phyloP scores from a whole-genome alignment of 2,329 filamentous ascomycete genomes.

The Curvularia sp. region DNA sequence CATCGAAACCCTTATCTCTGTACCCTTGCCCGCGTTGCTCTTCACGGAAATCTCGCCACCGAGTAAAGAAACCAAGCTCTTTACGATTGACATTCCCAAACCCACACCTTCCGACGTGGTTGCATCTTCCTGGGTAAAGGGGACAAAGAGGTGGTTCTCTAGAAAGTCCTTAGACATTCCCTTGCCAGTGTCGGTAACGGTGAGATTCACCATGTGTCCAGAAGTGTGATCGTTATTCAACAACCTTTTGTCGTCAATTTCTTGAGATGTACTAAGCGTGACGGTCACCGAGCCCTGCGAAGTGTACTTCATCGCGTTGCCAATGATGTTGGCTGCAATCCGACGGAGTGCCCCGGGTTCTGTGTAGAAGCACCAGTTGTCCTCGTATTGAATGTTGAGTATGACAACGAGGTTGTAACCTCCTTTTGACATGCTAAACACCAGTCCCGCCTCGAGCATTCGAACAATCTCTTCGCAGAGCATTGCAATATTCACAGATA shows the following conservation, averaged over 20 bases:
- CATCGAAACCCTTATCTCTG: no score
- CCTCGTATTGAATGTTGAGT: neutral
- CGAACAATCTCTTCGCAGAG: neutral
- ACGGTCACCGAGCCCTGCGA: neutral
- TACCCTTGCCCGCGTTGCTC: no score
- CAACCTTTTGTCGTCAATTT: neutral
- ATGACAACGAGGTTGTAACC: neutral
- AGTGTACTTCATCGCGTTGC: constrained; percentile 3
- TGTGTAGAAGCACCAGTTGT: constrained; percentile 1
- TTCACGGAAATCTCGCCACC: no score
- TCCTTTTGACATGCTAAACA: neutral
- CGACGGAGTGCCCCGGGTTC: neutral
- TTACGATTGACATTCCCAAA: constrained; percentile 1
- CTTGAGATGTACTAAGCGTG: neutral
- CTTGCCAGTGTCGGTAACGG: neutral
- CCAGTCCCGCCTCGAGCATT: neutral
- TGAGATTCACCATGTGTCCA: neutral
- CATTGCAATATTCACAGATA: neutral
- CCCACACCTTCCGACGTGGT: neutral
- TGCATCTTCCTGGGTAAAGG: constrained; percentile 2
- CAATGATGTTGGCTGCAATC: constrained; percentile 2
- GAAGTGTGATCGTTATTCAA: neutral
- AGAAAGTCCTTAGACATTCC: constrained; percentile 1
- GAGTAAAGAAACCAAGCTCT: constrained; percentile 2
- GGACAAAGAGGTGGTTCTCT: constrained; percentile 2